A percentile compares a stretch with the other conserved stretches of the same genome.
phyloP scores from a whole-genome alignment of 345 rosid genomes.

The Melastoma malabathricum region DNA sequence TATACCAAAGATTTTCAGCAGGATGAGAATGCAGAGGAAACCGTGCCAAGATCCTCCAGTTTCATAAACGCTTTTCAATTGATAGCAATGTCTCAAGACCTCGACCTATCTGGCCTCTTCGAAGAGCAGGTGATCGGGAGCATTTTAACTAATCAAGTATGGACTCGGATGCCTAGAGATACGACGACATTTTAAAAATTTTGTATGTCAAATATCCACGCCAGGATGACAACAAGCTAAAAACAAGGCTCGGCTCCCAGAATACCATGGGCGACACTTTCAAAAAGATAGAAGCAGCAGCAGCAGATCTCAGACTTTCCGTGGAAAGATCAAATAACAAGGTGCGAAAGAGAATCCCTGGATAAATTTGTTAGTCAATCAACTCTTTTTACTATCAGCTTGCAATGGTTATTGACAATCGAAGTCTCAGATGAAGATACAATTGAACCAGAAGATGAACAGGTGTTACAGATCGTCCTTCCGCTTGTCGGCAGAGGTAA shows the following conservation, averaged over 20 bases:
- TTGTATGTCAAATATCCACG: neutral
- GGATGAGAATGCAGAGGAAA: constrained; percentile 35
- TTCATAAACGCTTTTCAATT: constrained; percentile 82
- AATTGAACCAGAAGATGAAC: constrained; percentile 34
- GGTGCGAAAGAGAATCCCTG: constrained; percentile 19
- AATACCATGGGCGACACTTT: constrained; percentile 59
- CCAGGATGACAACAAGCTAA: constrained; percentile 62
- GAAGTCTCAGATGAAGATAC: constrained; percentile 50
- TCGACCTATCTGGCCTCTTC: constrained; percentile 85
- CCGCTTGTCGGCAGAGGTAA: constrained; percentile 76
- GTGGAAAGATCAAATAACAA: constrained; percentile 46
- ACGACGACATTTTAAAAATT: neutral
- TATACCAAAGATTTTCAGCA: constrained; percentile 16
- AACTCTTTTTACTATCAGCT: neutral
- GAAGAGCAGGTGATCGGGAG: constrained; percentile 56
- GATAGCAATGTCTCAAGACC: constrained; percentile 88
- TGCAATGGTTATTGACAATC: neutral
- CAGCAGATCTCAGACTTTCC: constrained; percentile 50
- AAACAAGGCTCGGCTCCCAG: constrained; percentile 58
- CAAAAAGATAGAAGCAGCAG: constrained; percentile 81
- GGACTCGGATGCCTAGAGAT: neutral
- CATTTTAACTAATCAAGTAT: constrained; percentile 14
- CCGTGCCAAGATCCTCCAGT: constrained; percentile 33
- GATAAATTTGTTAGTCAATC: neutral
- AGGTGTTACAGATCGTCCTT: constrained; percentile 43